Conservation (phyloP, 2,329 filamentous ascomycete genomes). For the Penicillium hesseltinei region DNA sequence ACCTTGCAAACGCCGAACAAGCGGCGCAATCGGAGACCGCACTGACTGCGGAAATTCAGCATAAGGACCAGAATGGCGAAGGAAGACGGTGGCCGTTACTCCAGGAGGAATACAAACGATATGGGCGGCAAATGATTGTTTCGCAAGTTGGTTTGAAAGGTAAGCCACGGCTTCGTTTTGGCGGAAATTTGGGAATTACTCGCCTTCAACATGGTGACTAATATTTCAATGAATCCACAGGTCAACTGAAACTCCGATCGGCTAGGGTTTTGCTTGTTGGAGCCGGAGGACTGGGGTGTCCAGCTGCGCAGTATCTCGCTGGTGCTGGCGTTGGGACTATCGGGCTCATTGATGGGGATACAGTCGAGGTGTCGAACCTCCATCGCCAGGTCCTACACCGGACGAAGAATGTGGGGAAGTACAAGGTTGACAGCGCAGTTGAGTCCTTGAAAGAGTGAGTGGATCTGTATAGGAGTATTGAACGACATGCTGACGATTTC, state of each 20-base stretch:
- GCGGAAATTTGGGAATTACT: not conserved
- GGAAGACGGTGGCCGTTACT: slow-evolving; percentile 64
- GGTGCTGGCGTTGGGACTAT: slow-evolving; percentile 82
- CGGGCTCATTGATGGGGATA: slow-evolving; percentile 83
- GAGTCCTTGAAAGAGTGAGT: slow-evolving; percentile 56
- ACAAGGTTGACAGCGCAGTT: slow-evolving; percentile 77
- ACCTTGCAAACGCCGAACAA: slow-evolving; percentile 35
- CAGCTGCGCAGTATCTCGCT: slow-evolving; percentile 87
- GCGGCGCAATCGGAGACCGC: slow-evolving; percentile 17
- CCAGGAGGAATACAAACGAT: slow-evolving; percentile 75
- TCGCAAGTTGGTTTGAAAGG: slow-evolving; percentile 75
- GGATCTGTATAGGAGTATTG: not conserved
- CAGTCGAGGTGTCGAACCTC: slow-evolving; percentile 84
- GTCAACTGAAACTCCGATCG: slow-evolving; percentile 70
- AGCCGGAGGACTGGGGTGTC: slow-evolving; percentile 85
- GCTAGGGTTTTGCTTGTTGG: slow-evolving; percentile 78
- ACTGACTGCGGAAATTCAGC: not conserved
- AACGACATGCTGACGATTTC: slow-evolving; percentile 10
- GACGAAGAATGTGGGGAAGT: slow-evolving; percentile 66
- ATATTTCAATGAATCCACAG: slow-evolving; percentile 43
- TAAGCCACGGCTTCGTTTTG: slow-evolving; percentile 33
- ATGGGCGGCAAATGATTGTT: slow-evolving; percentile 88
- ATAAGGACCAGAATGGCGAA: not conserved
- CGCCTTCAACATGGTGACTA: not conserved
- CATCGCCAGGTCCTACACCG: slow-evolving; percentile 87